A percentile compares a stretch with the other conserved stretches of the same genome.
Evolutionary conservation across 2,329 filamentous ascomycete genomes (phyloP).

Genomic region (Cordyceps fumosorosea): DNA sequence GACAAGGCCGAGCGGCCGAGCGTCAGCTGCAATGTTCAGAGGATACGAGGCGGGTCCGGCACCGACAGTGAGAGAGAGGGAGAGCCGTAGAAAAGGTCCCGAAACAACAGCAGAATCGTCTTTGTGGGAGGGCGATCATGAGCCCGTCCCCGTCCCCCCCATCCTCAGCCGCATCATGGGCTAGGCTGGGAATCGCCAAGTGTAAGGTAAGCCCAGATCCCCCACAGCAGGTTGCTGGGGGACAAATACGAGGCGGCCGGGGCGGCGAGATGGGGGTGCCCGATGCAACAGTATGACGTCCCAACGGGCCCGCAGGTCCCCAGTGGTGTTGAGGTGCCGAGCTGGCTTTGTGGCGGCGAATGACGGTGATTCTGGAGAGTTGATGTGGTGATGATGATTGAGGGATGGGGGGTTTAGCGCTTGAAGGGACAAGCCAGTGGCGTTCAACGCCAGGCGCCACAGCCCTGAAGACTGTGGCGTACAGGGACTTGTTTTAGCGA

Average conservation of each 20-base stretch:
- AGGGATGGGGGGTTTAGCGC: too few species aligned
- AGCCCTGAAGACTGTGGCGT: too few species aligned
- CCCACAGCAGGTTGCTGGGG: background rate
- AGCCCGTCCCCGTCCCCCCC: too few species aligned
- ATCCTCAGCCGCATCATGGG: background rate
- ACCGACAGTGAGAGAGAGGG: background rate
- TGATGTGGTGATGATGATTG: too few species aligned
- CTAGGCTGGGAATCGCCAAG: background rate
- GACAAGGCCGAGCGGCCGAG: background rate
- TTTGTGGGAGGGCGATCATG: background rate
- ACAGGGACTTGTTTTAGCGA: too few species aligned
- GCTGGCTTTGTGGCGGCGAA: too few species aligned
- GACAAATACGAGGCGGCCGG: slow-evolving; percentile 2
- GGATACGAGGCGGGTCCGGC: slow-evolving; percentile 1
- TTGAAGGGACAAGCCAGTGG: too few species aligned
- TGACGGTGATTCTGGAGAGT: too few species aligned
- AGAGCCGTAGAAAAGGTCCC: background rate
- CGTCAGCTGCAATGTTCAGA: background rate
- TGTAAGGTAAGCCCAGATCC: background rate
- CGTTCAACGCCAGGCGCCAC: too few species aligned
- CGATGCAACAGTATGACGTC: slow-evolving; percentile 12
- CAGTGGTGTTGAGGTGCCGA: background rate
- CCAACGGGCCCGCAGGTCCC: background rate
- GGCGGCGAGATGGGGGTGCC: background rate
- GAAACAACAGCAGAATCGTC: background rate